Percentiles rank a stretch among this genome's conserved stretches.
Evolutionary conservation across 164 flowering plant genomes (phyloP).

Genomic region (Vitis cinerea): DNA sequence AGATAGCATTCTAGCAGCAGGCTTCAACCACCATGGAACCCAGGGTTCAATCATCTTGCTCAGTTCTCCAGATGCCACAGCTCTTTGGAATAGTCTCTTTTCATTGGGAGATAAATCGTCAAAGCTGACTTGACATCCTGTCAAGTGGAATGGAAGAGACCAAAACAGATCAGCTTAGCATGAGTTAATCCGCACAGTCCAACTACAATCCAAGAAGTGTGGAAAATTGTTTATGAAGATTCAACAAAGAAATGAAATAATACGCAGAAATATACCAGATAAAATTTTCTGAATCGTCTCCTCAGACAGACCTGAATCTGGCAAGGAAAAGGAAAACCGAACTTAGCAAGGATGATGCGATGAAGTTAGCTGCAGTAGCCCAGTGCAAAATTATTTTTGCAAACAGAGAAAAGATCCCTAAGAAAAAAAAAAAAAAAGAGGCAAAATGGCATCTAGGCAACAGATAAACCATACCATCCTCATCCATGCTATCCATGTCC

Average conservation of each 20-base stretch:
- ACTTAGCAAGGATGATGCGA: background rate
- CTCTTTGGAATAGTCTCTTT: slow-evolving; percentile 67
- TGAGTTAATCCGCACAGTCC: background rate
- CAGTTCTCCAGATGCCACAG: slow-evolving; percentile 85
- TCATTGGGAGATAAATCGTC: slow-evolving; percentile 71
- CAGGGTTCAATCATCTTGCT: slow-evolving; percentile 90
- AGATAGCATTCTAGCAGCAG: slow-evolving; percentile 58
- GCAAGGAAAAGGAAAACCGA: slow-evolving; percentile 8
- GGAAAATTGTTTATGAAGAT: background rate
- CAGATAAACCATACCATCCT: slow-evolving; percentile 41
- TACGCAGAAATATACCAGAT: slow-evolving; percentile 47
- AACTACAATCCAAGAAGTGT: background rate
- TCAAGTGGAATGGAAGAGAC: slow-evolving; percentile 1
- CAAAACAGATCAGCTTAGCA: slow-evolving; percentile 2
- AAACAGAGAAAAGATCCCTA: background rate
- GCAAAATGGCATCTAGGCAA: background rate
- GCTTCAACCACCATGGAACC: slow-evolving; percentile 95
- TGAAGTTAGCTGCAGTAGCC: background rate
- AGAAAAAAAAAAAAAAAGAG: background rate
- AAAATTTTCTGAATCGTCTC: slow-evolving; percentile 71
- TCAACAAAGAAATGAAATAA: background rate
- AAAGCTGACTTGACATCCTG: slow-evolving; percentile 59
- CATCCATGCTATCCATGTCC: slow-evolving; percentile 49
- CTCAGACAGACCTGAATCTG: slow-evolving; percentile 68
- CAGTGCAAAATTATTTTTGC: background rate